A percentile compares a stretch with the other conserved stretches of the same genome.
Conservation (phyloP, 2,329 filamentous ascomycete species). For the Trichoderma simmonsii region DNA sequence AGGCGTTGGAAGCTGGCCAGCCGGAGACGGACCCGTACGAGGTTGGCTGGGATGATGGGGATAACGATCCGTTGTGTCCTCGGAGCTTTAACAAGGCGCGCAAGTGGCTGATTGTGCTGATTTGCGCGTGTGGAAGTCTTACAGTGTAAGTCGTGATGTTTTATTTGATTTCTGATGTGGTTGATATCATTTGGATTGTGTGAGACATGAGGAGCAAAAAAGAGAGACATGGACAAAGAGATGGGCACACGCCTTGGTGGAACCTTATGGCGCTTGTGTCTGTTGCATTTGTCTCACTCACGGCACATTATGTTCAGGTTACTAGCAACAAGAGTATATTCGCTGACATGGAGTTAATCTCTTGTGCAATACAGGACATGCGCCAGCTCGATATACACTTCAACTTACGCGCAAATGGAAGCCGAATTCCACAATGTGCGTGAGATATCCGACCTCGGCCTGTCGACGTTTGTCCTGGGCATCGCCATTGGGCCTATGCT, state of each 20-base stretch:
- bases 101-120: conserved; percentile 76
- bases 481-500: conserved; percentile 62
- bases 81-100: conserved; percentile 61
- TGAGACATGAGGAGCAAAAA: neutral
- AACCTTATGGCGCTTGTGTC: neutral
- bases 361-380: conserved; percentile 58
- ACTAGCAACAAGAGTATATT: neutral
- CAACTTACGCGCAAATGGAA: conserved; percentile 74
- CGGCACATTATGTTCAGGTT: neutral
- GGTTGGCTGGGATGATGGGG: conserved; percentile 51
- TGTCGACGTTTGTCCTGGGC: conserved; percentile 81
- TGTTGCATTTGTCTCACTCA: neutral
- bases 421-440: conserved; percentile 69
- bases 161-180: neutral
- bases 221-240: neutral
- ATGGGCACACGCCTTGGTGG: neutral
- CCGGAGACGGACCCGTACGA: conserved; percentile 53
- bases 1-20: neutral
- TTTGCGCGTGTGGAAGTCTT: conserved; percentile 70
- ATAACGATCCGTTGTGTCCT: conserved; percentile 71
- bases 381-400: conserved; percentile 84
- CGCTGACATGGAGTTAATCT: neutral
- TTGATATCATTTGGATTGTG: neutral
- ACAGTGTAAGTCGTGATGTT: conserved; percentile 66
- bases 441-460: conserved; percentile 72